Evolutionary conservation across 1,284 basidiomycete species (phyloP), one percentile per base, ranked within the genome.

Genomic region (Peniophora sp.): DNA sequence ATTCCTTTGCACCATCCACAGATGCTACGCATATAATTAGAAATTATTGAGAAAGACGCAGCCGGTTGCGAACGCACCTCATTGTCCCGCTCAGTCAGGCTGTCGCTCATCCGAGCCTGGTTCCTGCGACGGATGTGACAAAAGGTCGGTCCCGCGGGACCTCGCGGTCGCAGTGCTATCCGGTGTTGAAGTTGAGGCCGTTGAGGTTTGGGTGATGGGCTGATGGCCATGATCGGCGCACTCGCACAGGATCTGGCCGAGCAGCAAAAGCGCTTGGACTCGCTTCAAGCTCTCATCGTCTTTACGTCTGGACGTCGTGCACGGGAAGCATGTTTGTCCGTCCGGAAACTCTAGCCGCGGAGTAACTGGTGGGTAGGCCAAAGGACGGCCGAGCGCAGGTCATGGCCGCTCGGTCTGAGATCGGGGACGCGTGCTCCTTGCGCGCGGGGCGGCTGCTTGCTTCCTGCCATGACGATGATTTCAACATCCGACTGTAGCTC

Each of bases 101-200:
- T 77, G 41, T 84, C 81, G 27, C 76, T 81, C 74, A 95, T 84
- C 90, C 91, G 94, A 6, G 87, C 91, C 81, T 87, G 89, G 2
- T 97, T 63, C 96, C 92, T 3, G 91, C 95, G 6, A 94, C 96
- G 0, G 83, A 83, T 0, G 87, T 80, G 2, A 89, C 92, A 2
- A 83, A 85, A 2, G 77, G 69, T 56, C 89, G 85, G 34, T 83
- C 79, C 1, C 92, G 90, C 56, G 83, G 79, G 1, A 88, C 89
- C 87, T 92, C 95, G n/a, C 76, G 68, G 34, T 80, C 77, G 61
- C 93, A 93, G 62, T 89, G 79, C 95, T 85, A 85, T 9, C 95
- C 95, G 10, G 92, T 83, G 55, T 93, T 95, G 51, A 97, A 76
- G 11, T 85, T 83, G 1, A 98, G 78, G 58, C 94, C 89, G n/a